Conservation (phyloP, 768 basidiomycete species). For the Lentinula boryana region DNA sequence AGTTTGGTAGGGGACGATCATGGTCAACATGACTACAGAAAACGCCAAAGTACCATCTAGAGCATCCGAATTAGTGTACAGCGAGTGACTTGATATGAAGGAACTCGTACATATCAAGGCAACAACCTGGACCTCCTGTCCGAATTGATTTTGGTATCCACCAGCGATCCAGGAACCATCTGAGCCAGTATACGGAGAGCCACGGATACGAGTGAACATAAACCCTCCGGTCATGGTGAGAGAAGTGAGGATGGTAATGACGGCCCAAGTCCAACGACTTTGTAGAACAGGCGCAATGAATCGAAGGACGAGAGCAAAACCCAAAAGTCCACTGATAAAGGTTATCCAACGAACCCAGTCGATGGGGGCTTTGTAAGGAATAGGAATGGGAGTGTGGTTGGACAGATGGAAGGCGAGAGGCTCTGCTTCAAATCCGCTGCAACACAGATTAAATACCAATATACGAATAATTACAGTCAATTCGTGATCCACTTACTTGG, state of each 20-base stretch:
- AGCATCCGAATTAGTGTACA: conserved; percentile 8
- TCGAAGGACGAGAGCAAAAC: conserved; percentile 44
- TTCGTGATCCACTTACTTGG: conserved; percentile 40
- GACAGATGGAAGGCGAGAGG: conserved; percentile 75
- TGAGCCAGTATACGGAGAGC: conserved; percentile 58
- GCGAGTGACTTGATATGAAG: not conserved
- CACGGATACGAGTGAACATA: conserved; percentile 96
- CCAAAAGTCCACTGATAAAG: conserved; percentile 37
- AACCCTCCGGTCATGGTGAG: conserved; percentile 88
- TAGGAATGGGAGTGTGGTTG: conserved; percentile 66
- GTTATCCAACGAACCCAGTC: conserved; percentile 59
- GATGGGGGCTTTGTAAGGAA: conserved; percentile 79
- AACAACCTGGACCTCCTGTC: conserved; percentile 89
- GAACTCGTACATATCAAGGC: conserved; percentile 71
- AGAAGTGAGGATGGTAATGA: conserved; percentile 46
- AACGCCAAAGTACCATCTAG: conserved; percentile 82
- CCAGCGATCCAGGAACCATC: conserved; percentile 77
- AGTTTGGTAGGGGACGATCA: conserved; percentile 73
- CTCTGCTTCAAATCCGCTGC: conserved; percentile 78
- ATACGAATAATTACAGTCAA: not conserved
- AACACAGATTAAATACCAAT: not conserved
- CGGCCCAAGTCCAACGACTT: conserved; percentile 77
- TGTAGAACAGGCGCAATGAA: conserved; percentile 60
- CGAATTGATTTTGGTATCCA: conserved; percentile 87
- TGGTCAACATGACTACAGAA: conserved; percentile 72